phyloP scores from a whole-genome alignment of 805 yeast genomes.

The Ogataea naganishii region DNA sequence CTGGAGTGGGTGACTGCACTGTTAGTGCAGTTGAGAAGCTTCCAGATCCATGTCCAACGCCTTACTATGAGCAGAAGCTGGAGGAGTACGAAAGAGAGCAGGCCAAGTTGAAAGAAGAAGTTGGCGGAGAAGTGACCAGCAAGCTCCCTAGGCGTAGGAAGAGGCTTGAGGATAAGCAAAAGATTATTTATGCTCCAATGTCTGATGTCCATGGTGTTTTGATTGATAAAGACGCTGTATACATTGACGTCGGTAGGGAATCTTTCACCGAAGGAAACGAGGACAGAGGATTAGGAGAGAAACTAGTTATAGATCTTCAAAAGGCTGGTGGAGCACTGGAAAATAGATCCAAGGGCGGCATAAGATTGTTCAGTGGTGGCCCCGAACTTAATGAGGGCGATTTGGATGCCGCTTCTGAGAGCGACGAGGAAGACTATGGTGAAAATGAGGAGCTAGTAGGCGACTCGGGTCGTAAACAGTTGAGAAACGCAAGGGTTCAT shows the following conservation, averaged over 20 bases:
- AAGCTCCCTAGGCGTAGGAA: conserved; percentile 63
- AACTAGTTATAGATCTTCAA: conserved; percentile 75
- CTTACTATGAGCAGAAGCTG: conserved; percentile 76
- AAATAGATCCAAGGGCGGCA: conserved; percentile 49
- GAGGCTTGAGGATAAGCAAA: conserved; percentile 88
- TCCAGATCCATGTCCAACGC: conserved; percentile 99
- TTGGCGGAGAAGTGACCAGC: conserved; percentile 41
- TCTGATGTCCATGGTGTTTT: conserved; percentile 98
- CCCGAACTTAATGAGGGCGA: conserved; percentile 24
- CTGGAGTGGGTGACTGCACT: conserved; percentile 89
- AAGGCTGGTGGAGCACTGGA: conserved; percentile 51
- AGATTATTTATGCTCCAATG: conserved; percentile 97
- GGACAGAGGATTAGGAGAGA: conserved; percentile 34
- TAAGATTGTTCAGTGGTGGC: conserved; percentile 62
- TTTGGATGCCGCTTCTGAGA: conserved; percentile 27
- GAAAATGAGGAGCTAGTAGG: conserved; percentile 20
- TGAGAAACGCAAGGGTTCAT: conserved; percentile 56
- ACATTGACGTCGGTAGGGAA: conserved; percentile 64
- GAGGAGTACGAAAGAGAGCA: conserved; percentile 76
- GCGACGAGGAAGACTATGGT: conserved; percentile 24
- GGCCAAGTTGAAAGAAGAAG: conserved; percentile 56
- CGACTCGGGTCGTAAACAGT: conserved; percentile 52
- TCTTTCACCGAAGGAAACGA: conserved; percentile 9
- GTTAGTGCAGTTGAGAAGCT: conserved; percentile 74
- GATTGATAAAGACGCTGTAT: conserved; percentile 95